Percentiles rank a stretch among this genome's conserved stretches.
These are phyloP conservation scores for Gossypium raimondii DNA, from an alignment of 345 rosid genomes.

Conservation along the genomic window DNA sequence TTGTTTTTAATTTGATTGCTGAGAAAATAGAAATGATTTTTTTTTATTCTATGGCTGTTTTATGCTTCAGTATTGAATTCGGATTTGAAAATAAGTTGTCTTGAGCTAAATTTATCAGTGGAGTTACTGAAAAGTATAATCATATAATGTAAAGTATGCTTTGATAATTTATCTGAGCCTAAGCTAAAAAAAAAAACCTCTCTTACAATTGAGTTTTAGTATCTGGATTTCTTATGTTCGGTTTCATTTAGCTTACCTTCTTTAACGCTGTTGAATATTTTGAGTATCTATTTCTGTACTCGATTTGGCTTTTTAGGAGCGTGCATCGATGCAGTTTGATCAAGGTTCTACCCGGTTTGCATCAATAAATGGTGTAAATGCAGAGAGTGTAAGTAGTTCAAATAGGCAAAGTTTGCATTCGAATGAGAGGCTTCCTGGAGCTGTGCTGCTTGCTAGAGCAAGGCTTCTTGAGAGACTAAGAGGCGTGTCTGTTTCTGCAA, in stretches of 20 bases:
- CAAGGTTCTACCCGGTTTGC: constrained; percentile 9
- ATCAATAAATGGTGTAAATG: constrained; percentile 31
- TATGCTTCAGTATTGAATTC: neutral
- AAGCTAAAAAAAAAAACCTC: neutral
- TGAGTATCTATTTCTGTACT: neutral
- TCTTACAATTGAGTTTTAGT: neutral
- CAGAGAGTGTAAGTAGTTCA: constrained; percentile 11
- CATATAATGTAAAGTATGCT: neutral
- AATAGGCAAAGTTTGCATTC: constrained; percentile 26
- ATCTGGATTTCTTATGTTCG: neutral
- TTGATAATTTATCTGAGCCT: neutral
- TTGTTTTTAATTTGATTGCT: neutral
- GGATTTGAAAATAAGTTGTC: neutral
- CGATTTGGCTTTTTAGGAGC: constrained; percentile 41
- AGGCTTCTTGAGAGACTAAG: constrained; percentile 90
- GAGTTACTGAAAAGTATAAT: neutral
- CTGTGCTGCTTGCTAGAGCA: constrained; percentile 87
- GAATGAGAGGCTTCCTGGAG: constrained; percentile 82
- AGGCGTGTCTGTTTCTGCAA: constrained; percentile 58
- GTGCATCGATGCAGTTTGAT: constrained; percentile 27
- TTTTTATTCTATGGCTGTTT: neutral
- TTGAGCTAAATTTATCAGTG: neutral
- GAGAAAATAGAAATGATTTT: neutral
- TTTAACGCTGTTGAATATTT: neutral
- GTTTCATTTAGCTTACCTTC: neutral